Conservation (phyloP, 2,329 filamentous ascomycete genomes). For the Ophiostoma triangulosporum region DNA sequence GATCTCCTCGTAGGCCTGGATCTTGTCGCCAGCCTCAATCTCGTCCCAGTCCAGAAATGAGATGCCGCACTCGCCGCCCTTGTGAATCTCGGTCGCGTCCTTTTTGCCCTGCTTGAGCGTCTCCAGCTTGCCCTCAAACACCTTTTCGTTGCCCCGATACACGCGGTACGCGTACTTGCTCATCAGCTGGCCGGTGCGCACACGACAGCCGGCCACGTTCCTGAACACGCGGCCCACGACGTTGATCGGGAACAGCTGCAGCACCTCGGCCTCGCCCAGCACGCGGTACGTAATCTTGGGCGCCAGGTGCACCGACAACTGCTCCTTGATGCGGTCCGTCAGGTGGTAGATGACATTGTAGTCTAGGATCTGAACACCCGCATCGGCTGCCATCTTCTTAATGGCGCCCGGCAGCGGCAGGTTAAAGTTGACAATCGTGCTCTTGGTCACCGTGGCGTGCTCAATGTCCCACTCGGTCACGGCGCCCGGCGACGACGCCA, state of each 20-base stretch:
- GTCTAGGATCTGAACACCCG: constrained; percentile 65
- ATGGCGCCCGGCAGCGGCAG: constrained; percentile 54
- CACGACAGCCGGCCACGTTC: constrained; percentile 75
- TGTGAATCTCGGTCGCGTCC: constrained; percentile 77
- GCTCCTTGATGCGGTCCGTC: constrained; percentile 55
- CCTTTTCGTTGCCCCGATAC: constrained; percentile 50
- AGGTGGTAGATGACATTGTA: constrained; percentile 79
- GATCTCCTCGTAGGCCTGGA: constrained; percentile 78
- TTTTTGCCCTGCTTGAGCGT: constrained; percentile 89
- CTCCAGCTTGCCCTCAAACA: constrained; percentile 76
- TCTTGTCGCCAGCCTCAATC: constrained; percentile 66
- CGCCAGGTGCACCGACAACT: constrained; percentile 56
- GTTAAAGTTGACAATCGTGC: constrained; percentile 80
- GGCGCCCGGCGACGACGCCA: constrained; percentile 64
- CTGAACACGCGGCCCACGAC: constrained; percentile 55
- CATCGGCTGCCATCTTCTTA: constrained; percentile 51
- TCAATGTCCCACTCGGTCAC: constrained; percentile 81
- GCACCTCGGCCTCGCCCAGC: constrained; percentile 75
- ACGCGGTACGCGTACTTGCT: constrained; percentile 56
- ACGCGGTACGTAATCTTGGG: constrained; percentile 56
- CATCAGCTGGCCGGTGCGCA: constrained; percentile 65
- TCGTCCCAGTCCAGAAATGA: constrained; percentile 68
- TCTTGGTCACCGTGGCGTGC: constrained; percentile 64
- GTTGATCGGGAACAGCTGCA: constrained; percentile 73
- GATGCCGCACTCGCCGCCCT: constrained; percentile 88